phyloP scores from a whole-genome alignment of 345 rosid genomes.

The Camelina sativa region DNA sequence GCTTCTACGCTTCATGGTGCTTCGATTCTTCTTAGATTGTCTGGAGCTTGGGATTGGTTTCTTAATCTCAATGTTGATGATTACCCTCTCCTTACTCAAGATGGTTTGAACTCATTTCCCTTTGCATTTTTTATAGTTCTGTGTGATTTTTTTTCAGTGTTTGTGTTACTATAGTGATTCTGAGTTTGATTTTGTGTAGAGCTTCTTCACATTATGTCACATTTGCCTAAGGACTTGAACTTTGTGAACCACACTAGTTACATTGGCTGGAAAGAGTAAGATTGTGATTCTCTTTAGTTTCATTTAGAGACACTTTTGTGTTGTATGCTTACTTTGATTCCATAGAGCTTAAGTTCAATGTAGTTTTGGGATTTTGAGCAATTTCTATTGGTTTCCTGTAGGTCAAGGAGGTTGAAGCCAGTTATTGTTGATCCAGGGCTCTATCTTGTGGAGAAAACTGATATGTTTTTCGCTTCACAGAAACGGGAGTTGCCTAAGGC shows the following conservation, averaged over 20 bases:
- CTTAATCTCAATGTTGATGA: constrained; percentile 68
- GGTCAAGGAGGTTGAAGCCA: constrained; percentile 82
- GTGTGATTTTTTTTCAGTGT: background rate
- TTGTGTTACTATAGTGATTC: constrained; percentile 7
- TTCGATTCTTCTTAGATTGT: constrained; percentile 71
- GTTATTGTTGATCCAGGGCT: constrained; percentile 96
- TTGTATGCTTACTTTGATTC: background rate
- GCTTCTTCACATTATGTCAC: constrained; percentile 90
- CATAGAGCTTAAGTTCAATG: background rate
- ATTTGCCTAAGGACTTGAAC: constrained; percentile 80
- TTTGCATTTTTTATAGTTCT: background rate
- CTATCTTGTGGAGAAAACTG: constrained; percentile 68
- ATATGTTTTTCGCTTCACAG: constrained; percentile 81
- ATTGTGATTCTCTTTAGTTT: background rate
- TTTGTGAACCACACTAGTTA: constrained; percentile 83
- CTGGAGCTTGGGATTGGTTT: constrained; percentile 90
- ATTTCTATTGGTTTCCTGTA: constrained; percentile 30
- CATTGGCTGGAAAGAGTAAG: constrained; percentile 98
- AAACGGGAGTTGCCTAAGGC: constrained; percentile 82
- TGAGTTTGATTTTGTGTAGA: constrained; percentile 58
- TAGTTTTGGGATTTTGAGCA: background rate
- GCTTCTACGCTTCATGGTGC: constrained; percentile 91
- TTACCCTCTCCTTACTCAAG: constrained; percentile 94
- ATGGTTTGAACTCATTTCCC: constrained; percentile 55
- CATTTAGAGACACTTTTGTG: constrained; percentile 2